Evolutionary conservation across 2,329 filamentous ascomycete genomes (phyloP).

Genomic region (Apiospora hydei): DNA sequence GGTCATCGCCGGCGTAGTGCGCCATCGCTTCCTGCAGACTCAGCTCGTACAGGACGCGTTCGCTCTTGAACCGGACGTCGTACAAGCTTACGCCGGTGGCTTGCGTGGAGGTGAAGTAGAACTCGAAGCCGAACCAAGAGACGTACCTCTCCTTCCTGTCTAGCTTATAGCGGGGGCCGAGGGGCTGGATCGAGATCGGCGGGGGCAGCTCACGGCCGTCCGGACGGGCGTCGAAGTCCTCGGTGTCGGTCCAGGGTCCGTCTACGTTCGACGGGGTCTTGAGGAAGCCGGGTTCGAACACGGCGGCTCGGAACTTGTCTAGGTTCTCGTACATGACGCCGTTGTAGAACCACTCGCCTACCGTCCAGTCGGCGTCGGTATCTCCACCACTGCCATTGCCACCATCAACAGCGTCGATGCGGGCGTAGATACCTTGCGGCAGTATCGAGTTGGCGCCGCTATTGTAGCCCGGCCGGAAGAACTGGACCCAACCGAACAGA

Average conservation of each 20-base stretch:
- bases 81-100: slow-evolving; percentile 46
- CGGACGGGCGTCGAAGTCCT: slow-evolving; percentile 40
- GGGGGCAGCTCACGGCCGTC: slow-evolving; percentile 60
- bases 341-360: slow-evolving; percentile 50
- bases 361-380: slow-evolving; percentile 46
- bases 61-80: slow-evolving; percentile 49
- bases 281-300: slow-evolving; percentile 46
- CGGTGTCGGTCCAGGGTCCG: slow-evolving; percentile 48
- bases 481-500: slow-evolving; percentile 55
- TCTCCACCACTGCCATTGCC: slow-evolving; percentile 44
- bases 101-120: slow-evolving; percentile 45
- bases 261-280: slow-evolving; percentile 51
- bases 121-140: slow-evolving; percentile 51
- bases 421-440: slow-evolving; percentile 53
- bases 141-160: slow-evolving; percentile 47
- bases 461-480: slow-evolving; percentile 46
- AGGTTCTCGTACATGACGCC: slow-evolving; percentile 49
- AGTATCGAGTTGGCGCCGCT: slow-evolving; percentile 53
- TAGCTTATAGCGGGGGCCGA: slow-evolving; percentile 43
- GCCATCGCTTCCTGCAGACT: slow-evolving; percentile 32
- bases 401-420: slow-evolving; percentile 54
- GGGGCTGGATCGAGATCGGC: slow-evolving; percentile 52
- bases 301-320: slow-evolving; percentile 46
- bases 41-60: slow-evolving; percentile 49
- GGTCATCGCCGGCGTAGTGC: slow-evolving; percentile 42